Evolutionary conservation across 148 eudicot species (phyloP).

Genomic region (Fagopyrum esculentum): DNA sequence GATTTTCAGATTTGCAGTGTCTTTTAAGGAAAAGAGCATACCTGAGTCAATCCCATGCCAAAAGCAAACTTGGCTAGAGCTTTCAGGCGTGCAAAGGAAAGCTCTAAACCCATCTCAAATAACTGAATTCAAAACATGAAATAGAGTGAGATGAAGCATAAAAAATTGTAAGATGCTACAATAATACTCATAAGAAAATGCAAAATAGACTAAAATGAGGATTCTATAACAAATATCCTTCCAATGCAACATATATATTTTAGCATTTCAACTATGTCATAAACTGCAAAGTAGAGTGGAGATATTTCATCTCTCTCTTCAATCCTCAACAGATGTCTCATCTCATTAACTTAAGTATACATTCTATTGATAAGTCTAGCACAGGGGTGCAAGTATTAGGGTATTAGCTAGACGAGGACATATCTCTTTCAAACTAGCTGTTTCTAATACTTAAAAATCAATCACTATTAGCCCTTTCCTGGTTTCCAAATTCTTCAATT

Average conservation of each 20-base stretch:
- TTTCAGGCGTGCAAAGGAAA: slow-evolving; percentile 85
- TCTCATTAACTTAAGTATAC: neutral
- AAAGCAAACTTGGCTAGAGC: slow-evolving; percentile 97
- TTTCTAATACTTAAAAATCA: neutral
- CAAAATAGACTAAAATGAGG: neutral
- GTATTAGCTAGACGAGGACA: neutral
- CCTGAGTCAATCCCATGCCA: slow-evolving; percentile 95
- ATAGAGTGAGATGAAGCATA: neutral
- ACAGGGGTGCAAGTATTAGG: neutral
- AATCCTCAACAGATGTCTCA: neutral
- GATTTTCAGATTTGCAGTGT: neutral
- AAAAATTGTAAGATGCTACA: neutral
- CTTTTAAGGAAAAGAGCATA: slow-evolving; percentile 16
- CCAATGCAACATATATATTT: neutral
- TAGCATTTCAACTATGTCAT: neutral
- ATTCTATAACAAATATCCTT: neutral
- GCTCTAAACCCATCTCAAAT: slow-evolving; percentile 99
- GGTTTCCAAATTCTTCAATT: neutral
- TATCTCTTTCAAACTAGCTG: neutral
- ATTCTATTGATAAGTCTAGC: neutral
- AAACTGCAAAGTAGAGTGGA: neutral
- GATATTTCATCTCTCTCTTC: neutral
- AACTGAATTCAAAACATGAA: slow-evolving; percentile 42
- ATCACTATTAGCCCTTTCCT: neutral
- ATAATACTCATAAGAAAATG: neutral